phyloP scores from a whole-genome alignment of 345 rosid genomes.

The Syzygium jambos region DNA sequence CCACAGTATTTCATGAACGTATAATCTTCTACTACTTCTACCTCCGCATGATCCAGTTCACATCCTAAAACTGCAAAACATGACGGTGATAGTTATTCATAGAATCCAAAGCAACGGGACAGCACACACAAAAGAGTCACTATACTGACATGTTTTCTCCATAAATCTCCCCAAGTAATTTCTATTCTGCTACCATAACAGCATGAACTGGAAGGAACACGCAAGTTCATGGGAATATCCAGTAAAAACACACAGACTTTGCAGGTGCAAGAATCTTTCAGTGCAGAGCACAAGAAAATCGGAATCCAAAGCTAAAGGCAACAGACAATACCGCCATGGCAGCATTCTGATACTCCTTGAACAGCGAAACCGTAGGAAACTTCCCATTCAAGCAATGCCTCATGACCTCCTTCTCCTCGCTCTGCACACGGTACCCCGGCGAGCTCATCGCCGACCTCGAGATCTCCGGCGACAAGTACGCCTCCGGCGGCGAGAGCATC shows the following conservation, averaged over 20 bases:
- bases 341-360: constrained; percentile 83
- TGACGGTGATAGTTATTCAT: not conserved
- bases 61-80: not conserved
- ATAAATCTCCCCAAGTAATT: not conserved
- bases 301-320: not conserved
- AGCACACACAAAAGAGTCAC: not conserved
- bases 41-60: not conserved
- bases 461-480: constrained; percentile 66
- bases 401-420: constrained; percentile 36
- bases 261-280: too few relatives aligned
- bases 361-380: constrained; percentile 80
- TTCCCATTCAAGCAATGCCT: constrained; percentile 67
- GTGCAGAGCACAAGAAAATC: not conserved
- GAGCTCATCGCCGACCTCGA: constrained; percentile 30
- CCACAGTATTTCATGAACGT: not conserved
- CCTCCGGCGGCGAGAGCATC: constrained; percentile 43
- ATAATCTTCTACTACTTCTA: not conserved
- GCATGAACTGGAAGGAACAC: not conserved
- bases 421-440: constrained; percentile 21
- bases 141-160: not conserved
- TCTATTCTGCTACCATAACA: not conserved
- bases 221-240: not conserved
- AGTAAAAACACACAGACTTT: not conserved
- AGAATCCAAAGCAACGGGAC: not conserved
- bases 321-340: constrained; percentile 66